Evolutionary conservation across 1,284 basidiomycete genomes (phyloP).

Genomic region (Athelia psychrophila): DNA sequence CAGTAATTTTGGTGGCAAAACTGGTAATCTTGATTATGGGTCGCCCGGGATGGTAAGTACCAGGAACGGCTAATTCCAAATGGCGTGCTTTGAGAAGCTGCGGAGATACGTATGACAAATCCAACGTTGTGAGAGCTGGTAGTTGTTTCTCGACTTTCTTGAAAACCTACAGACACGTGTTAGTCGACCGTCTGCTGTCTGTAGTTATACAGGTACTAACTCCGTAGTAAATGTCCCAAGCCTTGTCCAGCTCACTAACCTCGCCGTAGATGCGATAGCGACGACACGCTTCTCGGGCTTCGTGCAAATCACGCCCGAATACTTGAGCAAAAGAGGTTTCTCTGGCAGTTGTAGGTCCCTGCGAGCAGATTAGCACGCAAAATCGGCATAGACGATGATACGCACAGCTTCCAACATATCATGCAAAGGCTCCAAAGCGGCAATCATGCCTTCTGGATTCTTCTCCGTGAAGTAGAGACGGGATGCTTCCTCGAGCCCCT

Average conservation of each 20-base stretch:
- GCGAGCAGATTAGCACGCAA: constrained; percentile 5
- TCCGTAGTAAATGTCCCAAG: constrained; percentile 99
- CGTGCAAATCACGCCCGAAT: constrained; percentile 91
- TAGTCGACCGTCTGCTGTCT: neutral
- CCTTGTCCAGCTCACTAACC: constrained; percentile 89
- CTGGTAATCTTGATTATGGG: constrained; percentile 82
- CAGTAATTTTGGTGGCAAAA: constrained; percentile 85
- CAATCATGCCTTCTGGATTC: constrained; percentile 99
- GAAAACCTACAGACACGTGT: constrained; percentile 66
- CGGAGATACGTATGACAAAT: constrained; percentile 97
- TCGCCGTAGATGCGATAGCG: constrained; percentile 89
- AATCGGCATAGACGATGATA: constrained; percentile 9
- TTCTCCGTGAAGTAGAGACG: constrained; percentile 97
- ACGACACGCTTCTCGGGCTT: constrained; percentile 90
- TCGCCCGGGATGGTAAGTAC: constrained; percentile 94
- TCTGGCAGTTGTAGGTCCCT: constrained; percentile 92
- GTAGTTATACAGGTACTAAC: constrained; percentile 32
- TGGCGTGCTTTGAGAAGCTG: constrained; percentile 87
- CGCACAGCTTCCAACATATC: constrained; percentile 87
- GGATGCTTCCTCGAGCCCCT: constrained; percentile 97
- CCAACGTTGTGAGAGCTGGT: constrained; percentile 86
- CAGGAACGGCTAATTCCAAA: constrained; percentile 93
- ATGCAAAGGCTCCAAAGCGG: constrained; percentile 90
- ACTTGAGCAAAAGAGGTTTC: constrained; percentile 96
- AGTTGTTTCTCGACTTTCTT: constrained; percentile 96